Base-by-base conservation (phyloP, 495 filamentous ascomycete species). In the Chaetomium tenue region DNA sequence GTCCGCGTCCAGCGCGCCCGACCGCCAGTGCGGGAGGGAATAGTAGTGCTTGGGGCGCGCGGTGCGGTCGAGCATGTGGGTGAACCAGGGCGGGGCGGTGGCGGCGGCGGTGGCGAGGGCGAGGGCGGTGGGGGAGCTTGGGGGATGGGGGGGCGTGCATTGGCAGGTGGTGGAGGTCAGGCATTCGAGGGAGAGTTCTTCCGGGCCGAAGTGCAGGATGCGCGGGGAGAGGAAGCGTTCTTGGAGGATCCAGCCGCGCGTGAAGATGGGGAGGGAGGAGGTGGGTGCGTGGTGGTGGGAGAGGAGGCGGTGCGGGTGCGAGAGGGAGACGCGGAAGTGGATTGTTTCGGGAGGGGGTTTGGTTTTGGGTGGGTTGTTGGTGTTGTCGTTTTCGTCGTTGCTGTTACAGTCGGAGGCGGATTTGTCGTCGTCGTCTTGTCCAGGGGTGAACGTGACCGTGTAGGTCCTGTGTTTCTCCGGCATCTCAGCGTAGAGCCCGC, bases 181-280 rank as follows among this genome's bases (percentile, higher is more conserved):
- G 20, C 69, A 71, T 23, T 69, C 69, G 13, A 64, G 64, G 18
- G 52, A 51, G 37, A 71, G 63, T 25, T 71, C 69, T 0, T 71
- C 54, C 5, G 60, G 55, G 12, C 55, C 63, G 28, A 71, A 71
- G 33, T 71, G 69, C 39, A 71, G 52, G 26, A 71, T 46, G 26
- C 69, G 64, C 20, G 51, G 23, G 3, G 66, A 47, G 4, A 71
- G 58, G 50, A 66, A n/a, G 5, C 58, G 69, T 23, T 71, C 69
- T 28, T 71, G 69, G 3, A 65, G 57, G 18, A 71, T 65, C 69
- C 69, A 71, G 7, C 66, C 69, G 28, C 69, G 63, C 23, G 13
- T 66, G 3, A 65, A 58, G 8, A 61, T 54, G 0, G 66, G 69
- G n/a, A 69, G 61, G 59, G 44, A 5, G 50, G 18, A 16, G 6